phyloP scores from a whole-genome alignment of 129 eudicot genomes.

The Gnaphalium uliginosum region DNA sequence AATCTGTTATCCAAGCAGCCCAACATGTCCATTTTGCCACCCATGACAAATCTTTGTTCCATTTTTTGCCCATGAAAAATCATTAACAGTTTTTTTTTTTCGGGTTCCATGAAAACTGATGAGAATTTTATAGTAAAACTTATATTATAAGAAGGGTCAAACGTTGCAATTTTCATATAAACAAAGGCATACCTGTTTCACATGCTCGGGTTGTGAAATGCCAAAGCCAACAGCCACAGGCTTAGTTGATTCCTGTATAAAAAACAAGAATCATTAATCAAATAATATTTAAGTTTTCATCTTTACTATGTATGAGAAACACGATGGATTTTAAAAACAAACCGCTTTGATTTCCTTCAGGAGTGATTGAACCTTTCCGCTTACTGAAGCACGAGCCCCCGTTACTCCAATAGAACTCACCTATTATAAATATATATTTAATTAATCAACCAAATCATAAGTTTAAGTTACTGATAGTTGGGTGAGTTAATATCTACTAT shows the following conservation, averaged over 20 bases:
- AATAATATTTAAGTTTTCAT: not conserved
- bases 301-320: not conserved
- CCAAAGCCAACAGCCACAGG: conserved; percentile 99
- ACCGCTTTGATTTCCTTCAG: conserved; percentile 86
- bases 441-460: conserved; percentile 10
- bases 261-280: not conserved
- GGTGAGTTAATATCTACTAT: not conserved
- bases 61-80: not conserved
- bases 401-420: conserved; percentile 89
- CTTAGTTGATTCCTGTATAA: conserved; percentile 63
- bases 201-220: conserved; percentile 93
- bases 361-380: conserved; percentile 65
- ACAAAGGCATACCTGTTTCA: conserved; percentile 57
- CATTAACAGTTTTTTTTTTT: not conserved
- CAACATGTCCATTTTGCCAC: not conserved
- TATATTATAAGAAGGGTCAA: not conserved
- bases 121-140: too few relatives aligned
- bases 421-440: conserved; percentile 36
- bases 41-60: not conserved
- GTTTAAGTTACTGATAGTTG: not conserved
- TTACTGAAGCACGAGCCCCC: conserved; percentile 81
- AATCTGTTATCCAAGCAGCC: not conserved
- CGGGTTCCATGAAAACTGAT: not conserved
- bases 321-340: conserved; percentile 6
- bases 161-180: not conserved